phyloP scores from a whole-genome alignment of 2,329 filamentous ascomycete genomes.

The Hysterium pulicare region DNA sequence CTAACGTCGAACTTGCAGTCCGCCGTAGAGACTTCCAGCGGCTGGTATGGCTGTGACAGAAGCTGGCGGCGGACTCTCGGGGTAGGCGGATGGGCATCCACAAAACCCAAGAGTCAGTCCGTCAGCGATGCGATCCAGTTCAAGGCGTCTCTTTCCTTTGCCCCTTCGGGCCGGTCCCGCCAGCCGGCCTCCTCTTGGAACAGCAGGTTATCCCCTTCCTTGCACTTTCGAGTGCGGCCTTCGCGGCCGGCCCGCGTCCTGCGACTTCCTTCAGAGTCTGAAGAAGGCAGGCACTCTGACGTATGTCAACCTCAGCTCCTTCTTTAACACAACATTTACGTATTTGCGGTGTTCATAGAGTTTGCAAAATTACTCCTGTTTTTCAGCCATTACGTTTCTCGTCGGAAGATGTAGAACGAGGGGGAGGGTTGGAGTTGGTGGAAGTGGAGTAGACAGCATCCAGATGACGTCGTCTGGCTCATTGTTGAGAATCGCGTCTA shows the following conservation, averaged over 20 bases:
- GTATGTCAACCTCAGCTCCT: too few species aligned
- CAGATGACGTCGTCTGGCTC: conserved; percentile 11
- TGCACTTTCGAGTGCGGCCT: too few species aligned
- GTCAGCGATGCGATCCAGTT: conserved; percentile 3
- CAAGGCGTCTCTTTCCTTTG: conserved; percentile 4
- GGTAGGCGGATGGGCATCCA: conserved; percentile 1
- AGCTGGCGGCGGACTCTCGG: neutral
- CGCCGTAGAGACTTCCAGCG: conserved; percentile 5
- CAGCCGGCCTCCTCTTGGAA: conserved; percentile 1
- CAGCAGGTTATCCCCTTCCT: conserved; percentile 4
- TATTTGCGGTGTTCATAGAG: too few species aligned
- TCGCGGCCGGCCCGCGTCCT: too few species aligned
- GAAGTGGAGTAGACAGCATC: too few species aligned
- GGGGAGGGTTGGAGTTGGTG: too few species aligned
- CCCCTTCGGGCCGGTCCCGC: conserved; percentile 1
- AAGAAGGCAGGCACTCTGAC: too few species aligned
- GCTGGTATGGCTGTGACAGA: neutral
- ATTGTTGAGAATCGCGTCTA: conserved; percentile 6
- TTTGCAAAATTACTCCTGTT: too few species aligned
- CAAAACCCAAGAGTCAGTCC: conserved; percentile 2
- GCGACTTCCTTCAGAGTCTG: too few species aligned
- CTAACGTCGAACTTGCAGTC: conserved; percentile 4
- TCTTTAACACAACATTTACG: too few species aligned
- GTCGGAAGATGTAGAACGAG: too few species aligned
- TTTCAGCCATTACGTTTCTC: too few species aligned